Evolutionary conservation across 139 green algal species (phyloP).

Genomic region (Gonium pectorale): DNA sequence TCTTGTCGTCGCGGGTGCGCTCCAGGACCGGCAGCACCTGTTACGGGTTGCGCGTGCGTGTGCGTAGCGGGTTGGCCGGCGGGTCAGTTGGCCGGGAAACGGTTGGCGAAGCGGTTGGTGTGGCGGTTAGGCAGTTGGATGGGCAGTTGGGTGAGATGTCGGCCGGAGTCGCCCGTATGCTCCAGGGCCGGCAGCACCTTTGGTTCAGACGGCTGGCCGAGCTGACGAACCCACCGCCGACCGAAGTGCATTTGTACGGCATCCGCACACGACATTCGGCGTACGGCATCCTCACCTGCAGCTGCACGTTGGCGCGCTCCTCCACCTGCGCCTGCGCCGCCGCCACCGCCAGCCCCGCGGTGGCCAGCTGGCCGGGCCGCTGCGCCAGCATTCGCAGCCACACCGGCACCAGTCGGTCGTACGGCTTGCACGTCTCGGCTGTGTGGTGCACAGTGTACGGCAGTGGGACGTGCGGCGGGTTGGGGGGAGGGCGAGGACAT

Average conservation of each 20-base stretch:
- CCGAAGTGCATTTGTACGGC: not conserved
- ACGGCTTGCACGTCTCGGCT: conserved; percentile 37
- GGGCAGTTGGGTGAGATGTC: not conserved
- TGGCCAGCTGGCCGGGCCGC: not conserved
- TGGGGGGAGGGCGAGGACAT: too few species aligned
- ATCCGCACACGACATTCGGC: not conserved
- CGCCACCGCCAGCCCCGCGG: conserved; percentile 21
- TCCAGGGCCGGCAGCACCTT: too few species aligned
- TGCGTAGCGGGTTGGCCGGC: too few species aligned
- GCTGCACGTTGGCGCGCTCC: conserved; percentile 3
- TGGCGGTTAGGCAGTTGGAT: too few species aligned
- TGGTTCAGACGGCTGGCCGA: too few species aligned
- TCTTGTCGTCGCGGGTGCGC: conserved; percentile 1
- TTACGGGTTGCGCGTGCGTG: too few species aligned
- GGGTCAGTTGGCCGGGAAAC: too few species aligned
- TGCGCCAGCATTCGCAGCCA: not conserved
- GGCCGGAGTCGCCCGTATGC: too few species aligned
- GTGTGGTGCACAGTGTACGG: too few species aligned
- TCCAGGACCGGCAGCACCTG: conserved; percentile 32
- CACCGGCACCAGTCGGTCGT: not conserved
- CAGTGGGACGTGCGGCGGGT: too few species aligned
- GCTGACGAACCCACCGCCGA: not conserved
- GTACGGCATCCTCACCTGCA: not conserved
- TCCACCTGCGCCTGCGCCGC: conserved; percentile 30
- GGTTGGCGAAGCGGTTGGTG: too few species aligned